phyloP scores from a whole-genome alignment of 331 rosid genomes.

The Stylosanthes scabra region DNA sequence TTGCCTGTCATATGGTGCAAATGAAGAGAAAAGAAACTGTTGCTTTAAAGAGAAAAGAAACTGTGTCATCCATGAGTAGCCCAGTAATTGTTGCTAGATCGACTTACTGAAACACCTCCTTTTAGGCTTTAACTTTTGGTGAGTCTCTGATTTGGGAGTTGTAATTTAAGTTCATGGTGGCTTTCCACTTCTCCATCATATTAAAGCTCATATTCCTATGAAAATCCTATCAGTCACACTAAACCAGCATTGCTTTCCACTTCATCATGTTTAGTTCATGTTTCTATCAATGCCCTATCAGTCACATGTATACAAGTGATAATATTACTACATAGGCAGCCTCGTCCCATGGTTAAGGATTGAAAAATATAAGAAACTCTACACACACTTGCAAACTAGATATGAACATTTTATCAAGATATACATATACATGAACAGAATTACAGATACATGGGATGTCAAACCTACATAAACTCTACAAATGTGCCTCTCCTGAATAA shows the following conservation, averaged over 20 bases:
- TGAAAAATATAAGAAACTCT: background rate
- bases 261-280: no score
- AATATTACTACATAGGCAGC: background rate
- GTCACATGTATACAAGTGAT: background rate
- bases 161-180: background rate
- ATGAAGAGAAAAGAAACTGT: no score
- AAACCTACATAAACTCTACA: background rate
- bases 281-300: background rate
- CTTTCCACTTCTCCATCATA: background rate
- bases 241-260: background rate
- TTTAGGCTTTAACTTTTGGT: background rate
- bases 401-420: background rate
- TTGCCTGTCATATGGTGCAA: slow-evolving; percentile 48
- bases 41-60: background rate
- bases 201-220: background rate
- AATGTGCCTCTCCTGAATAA: background rate
- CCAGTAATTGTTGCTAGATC: background rate
- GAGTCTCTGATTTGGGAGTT: background rate
- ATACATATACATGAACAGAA: background rate
- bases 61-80: background rate
- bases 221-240: background rate
- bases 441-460: background rate
- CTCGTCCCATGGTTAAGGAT: background rate
- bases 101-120: background rate
- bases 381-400: background rate